These are phyloP conservation scores for Hymenoscyphus linearis DNA, from an alignment of 2,329 filamentous ascomycete species.

Conservation along the genomic window DNA sequence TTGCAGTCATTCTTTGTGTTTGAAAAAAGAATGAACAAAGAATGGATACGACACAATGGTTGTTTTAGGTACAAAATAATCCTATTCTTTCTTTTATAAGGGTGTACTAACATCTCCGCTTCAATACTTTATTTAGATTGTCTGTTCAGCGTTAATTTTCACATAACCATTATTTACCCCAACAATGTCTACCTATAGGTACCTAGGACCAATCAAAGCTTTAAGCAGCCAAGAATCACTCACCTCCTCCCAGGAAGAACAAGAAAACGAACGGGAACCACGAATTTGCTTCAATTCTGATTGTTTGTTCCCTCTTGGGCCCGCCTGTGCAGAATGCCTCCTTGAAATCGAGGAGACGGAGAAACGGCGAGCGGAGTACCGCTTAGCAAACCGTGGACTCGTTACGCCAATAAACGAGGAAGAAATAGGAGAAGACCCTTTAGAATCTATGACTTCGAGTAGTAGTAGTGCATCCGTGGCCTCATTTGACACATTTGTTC, in stretches of 20 bases:
- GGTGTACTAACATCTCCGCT: background rate
- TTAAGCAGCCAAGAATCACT: conserved; percentile 4
- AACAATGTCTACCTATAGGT: background rate
- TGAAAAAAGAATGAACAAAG: background rate
- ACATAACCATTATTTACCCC: background rate
- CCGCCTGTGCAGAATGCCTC: conserved; percentile 7
- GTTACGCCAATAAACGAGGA: background rate
- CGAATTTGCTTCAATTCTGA: conserved; percentile 12
- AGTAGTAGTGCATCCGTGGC: too few relatives aligned
- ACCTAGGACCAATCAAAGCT: conserved; percentile 6
- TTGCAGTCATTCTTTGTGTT: background rate
- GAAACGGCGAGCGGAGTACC: background rate
- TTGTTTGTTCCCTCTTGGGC: conserved; percentile 16
- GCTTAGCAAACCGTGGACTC: background rate
- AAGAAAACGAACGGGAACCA: conserved; percentile 7
- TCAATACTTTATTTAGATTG: background rate
- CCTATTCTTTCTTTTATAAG: background rate
- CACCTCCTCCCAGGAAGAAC: background rate
- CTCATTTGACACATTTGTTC: background rate
- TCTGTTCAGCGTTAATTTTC: background rate
- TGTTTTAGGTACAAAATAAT: background rate
- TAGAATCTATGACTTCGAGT: background rate
- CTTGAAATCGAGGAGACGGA: background rate
- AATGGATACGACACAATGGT: background rate
- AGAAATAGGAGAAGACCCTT: background rate